Evolutionary conservation across 75 land plant species (phyloP).

Genomic region (Sequoia sempervirens): DNA sequence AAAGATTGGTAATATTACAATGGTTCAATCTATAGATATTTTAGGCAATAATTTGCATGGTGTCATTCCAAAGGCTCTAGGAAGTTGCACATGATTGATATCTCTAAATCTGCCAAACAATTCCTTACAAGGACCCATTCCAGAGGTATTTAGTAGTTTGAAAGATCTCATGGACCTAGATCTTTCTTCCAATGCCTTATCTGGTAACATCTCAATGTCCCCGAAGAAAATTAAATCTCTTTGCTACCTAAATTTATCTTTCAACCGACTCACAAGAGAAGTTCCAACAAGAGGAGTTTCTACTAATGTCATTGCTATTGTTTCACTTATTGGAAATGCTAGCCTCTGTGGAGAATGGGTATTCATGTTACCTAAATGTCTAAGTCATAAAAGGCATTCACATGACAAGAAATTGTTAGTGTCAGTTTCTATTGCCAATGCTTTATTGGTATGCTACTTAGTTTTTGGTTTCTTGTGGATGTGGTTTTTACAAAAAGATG

Average conservation of each 20-base stretch:
- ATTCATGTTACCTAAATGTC: not conserved
- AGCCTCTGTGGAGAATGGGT: not conserved
- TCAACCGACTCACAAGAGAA: not conserved
- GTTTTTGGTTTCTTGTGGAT: not conserved
- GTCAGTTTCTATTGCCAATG: not conserved
- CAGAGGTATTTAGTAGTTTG: not conserved
- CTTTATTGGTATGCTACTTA: not conserved
- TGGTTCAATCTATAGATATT: slow-evolving; percentile 1
- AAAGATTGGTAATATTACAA: not conserved
- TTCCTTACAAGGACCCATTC: not conserved
- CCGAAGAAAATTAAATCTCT: not conserved
- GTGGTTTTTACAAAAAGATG: not conserved
- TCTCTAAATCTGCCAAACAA: not conserved
- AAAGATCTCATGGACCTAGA: not conserved
- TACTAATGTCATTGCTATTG: not conserved
- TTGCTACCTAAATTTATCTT: not conserved
- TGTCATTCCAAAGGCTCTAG: not conserved
- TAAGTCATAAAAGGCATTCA: not conserved
- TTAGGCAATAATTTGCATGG: not conserved
- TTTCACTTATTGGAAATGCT: slow-evolving; percentile 1
- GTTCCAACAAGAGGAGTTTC: not conserved
- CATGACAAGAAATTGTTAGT: not conserved
- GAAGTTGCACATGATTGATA: not conserved
- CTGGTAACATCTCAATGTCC: not conserved
- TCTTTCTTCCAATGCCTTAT: slow-evolving; percentile 1